Percentiles rank a stretch among this genome's conserved stretches.
Evolutionary conservation across 768 basidiomycete species (phyloP).

Genomic region (Kwoniella mangroviensis): DNA sequence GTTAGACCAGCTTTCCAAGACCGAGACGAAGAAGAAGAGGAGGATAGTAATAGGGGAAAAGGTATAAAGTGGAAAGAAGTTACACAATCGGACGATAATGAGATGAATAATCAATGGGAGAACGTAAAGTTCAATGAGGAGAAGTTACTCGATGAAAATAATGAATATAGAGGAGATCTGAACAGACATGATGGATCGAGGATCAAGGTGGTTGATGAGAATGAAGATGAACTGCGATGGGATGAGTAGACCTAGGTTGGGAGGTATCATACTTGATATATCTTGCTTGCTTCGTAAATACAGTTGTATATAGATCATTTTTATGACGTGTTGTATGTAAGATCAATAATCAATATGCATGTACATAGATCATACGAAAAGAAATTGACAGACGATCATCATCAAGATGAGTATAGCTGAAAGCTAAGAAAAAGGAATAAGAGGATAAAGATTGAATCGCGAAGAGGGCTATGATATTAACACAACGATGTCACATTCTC

Average conservation of each 20-base stretch:
- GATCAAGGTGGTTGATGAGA: not conserved
- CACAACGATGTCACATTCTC: no score
- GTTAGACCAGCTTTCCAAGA: not conserved
- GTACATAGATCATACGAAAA: not conserved
- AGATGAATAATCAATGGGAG: not conserved
- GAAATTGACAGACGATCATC: not conserved
- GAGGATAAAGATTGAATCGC: no score
- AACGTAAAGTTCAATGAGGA: not conserved
- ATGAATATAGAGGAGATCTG: not conserved
- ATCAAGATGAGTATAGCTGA: not conserved
- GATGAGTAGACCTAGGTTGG: not conserved
- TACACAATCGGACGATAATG: not conserved
- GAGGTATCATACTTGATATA: not conserved
- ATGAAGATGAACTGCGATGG: conserved; percentile 3
- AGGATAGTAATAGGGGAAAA: not conserved
- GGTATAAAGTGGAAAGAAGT: not conserved
- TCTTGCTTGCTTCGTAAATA: not conserved
- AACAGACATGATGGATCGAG: conserved; percentile 5
- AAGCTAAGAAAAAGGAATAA: no score
- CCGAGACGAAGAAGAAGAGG: not conserved
- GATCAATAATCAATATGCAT: conserved; percentile 22
- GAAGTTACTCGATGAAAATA: not conserved
- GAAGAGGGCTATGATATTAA: no score
- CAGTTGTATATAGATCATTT: conserved; percentile 17
- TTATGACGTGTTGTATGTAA: not conserved